Evolutionary conservation across 164 flowering plant genomes (phyloP).

Genomic region (Taxillus chinensis): DNA sequence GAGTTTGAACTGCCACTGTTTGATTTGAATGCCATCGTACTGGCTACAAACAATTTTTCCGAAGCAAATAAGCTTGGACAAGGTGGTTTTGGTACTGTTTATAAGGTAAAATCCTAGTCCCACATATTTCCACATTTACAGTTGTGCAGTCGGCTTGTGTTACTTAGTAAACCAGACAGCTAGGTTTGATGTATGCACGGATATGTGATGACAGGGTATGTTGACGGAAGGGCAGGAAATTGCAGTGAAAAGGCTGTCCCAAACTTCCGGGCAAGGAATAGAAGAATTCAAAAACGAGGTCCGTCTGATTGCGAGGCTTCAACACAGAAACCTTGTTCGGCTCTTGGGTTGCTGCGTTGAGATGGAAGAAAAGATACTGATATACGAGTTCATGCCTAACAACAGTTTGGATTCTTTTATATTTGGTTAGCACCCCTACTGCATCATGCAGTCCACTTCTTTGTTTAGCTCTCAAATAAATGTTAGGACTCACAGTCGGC

Average conservation of each 20-base stretch:
- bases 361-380: conserved; percentile 44
- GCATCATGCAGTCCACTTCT: conserved; percentile 2
- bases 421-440: conserved; percentile 33
- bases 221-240: conserved; percentile 34
- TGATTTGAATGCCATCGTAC: conserved; percentile 26
- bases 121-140: neutral
- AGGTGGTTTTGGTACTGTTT: conserved; percentile 71
- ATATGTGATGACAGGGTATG: conserved; percentile 23
- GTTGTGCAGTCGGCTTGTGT: neutral
- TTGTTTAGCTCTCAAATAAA: conserved; percentile 9
- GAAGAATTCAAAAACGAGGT: conserved; percentile 70
- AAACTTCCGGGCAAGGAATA: conserved; percentile 45
- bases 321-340: conserved; percentile 61
- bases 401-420: conserved; percentile 47
- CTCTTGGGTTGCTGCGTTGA: conserved; percentile 60
- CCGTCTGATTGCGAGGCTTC: conserved; percentile 50
- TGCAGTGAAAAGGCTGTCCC: conserved; percentile 62
- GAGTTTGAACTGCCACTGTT: conserved; percentile 43
- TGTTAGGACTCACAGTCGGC: no score
- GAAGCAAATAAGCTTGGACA: conserved; percentile 45
- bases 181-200: neutral
- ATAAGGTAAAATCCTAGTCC: conserved; percentile 36
- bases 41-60: conserved; percentile 45
- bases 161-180: neutral
- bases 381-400: conserved; percentile 59